Conservation (phyloP, 2,329 filamentous ascomycete genomes). For the Fusarium globosum region DNA sequence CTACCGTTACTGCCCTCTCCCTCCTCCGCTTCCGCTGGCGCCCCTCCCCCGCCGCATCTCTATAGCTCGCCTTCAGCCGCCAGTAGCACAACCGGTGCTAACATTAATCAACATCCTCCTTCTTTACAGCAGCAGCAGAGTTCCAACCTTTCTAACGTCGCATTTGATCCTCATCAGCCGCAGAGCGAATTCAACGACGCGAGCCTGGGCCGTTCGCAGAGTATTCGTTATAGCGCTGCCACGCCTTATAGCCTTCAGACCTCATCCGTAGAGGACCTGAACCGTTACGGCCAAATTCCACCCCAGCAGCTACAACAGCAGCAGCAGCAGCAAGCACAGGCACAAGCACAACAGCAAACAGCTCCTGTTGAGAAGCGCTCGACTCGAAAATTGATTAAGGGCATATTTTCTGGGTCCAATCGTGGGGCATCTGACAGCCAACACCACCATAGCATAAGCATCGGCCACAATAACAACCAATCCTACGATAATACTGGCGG, state of each 20-base stretch:
- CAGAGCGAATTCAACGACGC: slow-evolving; percentile 59
- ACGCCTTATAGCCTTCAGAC: slow-evolving; percentile 51
- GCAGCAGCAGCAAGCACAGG: slow-evolving; percentile 43
- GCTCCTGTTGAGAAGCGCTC: slow-evolving; percentile 58
- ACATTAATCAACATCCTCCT: slow-evolving; percentile 44
- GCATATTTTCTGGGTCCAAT: slow-evolving; percentile 60
- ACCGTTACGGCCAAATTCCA: slow-evolving; percentile 36
- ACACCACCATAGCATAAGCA: slow-evolving; percentile 47
- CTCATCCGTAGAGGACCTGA: slow-evolving; percentile 57
- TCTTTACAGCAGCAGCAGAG: slow-evolving; percentile 47
- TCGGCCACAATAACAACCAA: slow-evolving; percentile 40
- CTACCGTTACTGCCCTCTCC: slow-evolving; percentile 32
- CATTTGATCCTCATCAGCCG: slow-evolving; percentile 51
- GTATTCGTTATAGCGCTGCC: slow-evolving; percentile 58
- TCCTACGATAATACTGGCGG: slow-evolving; percentile 62
- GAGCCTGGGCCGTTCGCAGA: slow-evolving; percentile 61
- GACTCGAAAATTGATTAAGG: slow-evolving; percentile 65
- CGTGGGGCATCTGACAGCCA: slow-evolving; percentile 42
- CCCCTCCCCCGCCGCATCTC: slow-evolving; percentile 47
- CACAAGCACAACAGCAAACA: slow-evolving; percentile 43
- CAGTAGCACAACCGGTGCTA: slow-evolving; percentile 41
- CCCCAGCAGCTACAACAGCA: slow-evolving; percentile 44
- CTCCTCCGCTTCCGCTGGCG: slow-evolving; percentile 27
- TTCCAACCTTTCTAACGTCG: slow-evolving; percentile 40
- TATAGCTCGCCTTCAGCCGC: slow-evolving; percentile 46